Evolutionary conservation across 2,329 filamentous ascomycete species (phyloP).

Genomic region (Aureobasidium musti): DNA sequence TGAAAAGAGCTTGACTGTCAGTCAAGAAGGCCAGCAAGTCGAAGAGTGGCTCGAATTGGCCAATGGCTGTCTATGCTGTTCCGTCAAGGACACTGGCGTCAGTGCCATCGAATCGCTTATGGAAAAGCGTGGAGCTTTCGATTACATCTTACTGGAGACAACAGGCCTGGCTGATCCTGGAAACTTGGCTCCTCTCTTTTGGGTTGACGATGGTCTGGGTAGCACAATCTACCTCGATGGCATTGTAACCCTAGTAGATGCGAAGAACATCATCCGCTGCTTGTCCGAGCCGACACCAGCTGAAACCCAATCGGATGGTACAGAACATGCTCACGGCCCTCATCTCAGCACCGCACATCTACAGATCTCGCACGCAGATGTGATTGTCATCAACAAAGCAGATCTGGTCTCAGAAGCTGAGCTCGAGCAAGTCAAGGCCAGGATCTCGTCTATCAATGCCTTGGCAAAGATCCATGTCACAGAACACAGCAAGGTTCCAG

Average conservation of each 20-base stretch:
- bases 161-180: constrained; percentile 94
- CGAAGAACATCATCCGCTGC: constrained; percentile 82
- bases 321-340: constrained; percentile 58
- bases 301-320: constrained; percentile 34
- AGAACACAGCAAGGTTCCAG: constrained; percentile 73
- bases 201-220: constrained; percentile 93
- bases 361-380: constrained; percentile 95
- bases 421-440: constrained; percentile 66
- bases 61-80: constrained; percentile 97
- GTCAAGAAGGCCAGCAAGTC: constrained; percentile 71
- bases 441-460: constrained; percentile 84
- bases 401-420: constrained; percentile 75
- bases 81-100: constrained; percentile 92
- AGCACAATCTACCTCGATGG: constrained; percentile 96
- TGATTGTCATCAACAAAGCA: constrained; percentile 90
- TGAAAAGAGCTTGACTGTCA: constrained; percentile 92
- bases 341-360: constrained; percentile 89
- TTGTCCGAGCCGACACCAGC: constrained; percentile 65
- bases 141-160: constrained; percentile 96
- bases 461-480: constrained; percentile 83
- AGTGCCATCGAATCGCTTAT: constrained; percentile 94
- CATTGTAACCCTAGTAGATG: constrained; percentile 93
- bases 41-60: constrained; percentile 95
- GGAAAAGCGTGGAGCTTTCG: constrained; percentile 89
- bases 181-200: constrained; percentile 93